Evolutionary conservation across 306 rosid species (phyloP), one percentile per base, ranked within the genome.

Genomic region (Lupinus albus): DNA sequence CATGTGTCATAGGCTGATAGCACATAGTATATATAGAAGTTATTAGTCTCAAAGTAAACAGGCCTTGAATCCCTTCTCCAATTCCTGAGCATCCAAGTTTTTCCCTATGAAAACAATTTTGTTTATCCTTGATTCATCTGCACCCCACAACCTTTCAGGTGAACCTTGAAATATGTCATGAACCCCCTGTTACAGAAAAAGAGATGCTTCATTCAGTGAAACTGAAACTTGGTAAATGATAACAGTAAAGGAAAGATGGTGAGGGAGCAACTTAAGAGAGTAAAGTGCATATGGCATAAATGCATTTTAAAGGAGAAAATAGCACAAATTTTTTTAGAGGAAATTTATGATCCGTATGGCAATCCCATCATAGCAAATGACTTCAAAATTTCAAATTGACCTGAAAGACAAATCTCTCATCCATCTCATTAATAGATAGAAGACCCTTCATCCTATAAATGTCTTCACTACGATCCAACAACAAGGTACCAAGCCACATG

Each of bases 141-240:
- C 15, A 3, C 90, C 87, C 98, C 98, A 93, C 89, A 83, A 60
- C 76, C 98, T 88, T 67, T 93, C 98, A 0, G 98, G 98, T 7
- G 96, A 87, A 50, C 98, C 98, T 89, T 89, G 96, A 82, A 93
- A 93, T 73, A 93, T 89, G 81, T 93, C 98, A 66, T 93, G 98
- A 70, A 89, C 98, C 52, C 96, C 98, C 98, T 93, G 87, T 71
- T 66, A 65, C 76, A 68, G 46, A 73, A 67, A 75, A 70, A 44
- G 9, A 14, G 8, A 61, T 8, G 62, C 14, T 59, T 25, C 2
- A 25, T 25, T 25, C 30, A 38, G 10, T 5, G 11, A 69, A 56
- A 25, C 30, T 36, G 56, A 32, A 32, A 55, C 21, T 47, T 4
- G 12, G 42, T 58, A 17, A 12, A 64, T 4, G 28, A 57, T 30